Base-by-base conservation (phyloP, 305 asterid species). In the Nicotiana rustica region DNA sequence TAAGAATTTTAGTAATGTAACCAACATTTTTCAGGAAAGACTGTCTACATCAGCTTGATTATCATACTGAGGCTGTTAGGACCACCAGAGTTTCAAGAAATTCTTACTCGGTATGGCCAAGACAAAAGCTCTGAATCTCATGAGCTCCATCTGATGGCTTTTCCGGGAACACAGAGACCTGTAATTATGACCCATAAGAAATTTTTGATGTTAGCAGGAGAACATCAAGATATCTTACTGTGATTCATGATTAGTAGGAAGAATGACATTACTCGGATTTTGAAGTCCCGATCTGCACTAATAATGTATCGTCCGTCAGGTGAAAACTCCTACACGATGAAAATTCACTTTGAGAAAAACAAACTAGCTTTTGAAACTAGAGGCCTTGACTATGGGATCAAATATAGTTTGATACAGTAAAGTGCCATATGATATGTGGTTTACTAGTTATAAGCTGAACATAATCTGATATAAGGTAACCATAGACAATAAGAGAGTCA, bases 31-130 rank as follows among this genome's bases (percentile, higher is more conserved):
- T 9, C 80, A 15, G n/a, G 31, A 75, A 75, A 75, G 80, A 52
- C 47, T 4, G 10, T 52, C 65, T 52, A 38, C 47, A 76, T 29
- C 52, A 80, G 67, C 78, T 49, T 49, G 47, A 80, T 62, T 35
- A 66, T 29, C 73, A 59, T 36, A 33, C 77, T 55, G 56, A 52
- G 85, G 52, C 12, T 36, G 55, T 68, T 18, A 60, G 10, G 65
- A 52, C 47, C 80, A 69, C 19, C 25, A 49, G 10, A 56, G 10
- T 18, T 62, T 59, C 18, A 60, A 70, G 47, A 69, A 78, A 79
- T 57, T 88, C 97, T 89, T 87, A 95, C 99, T 94, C 98, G 33
- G 97, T 92, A 89, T 96, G 99, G 83, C 98, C 96, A 67, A 96
- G 98, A 88, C 99, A 96, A 90, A 94, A 96, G 35, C 93, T 89